These are phyloP conservation scores for Dorcoceras hygrometricum DNA, from an alignment of 257 asterid species.

Conservation along the genomic window DNA sequence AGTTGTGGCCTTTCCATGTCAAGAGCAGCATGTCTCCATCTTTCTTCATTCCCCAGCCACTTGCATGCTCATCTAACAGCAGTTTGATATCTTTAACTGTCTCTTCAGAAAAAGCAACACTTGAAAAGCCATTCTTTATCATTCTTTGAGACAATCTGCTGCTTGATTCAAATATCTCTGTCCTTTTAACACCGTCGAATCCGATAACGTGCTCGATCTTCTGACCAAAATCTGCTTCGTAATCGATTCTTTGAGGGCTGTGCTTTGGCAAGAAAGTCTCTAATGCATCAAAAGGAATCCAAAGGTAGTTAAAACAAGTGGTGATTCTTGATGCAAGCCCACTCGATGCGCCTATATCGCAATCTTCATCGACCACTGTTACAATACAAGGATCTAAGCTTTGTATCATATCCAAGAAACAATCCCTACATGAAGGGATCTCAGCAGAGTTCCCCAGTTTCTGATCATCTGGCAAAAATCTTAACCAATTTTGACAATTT, in stretches of 20 bases:
- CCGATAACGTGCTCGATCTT: constrained; percentile 71
- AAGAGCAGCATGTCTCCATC: constrained; percentile 65
- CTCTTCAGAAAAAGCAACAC: constrained; percentile 58
- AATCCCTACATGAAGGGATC: constrained; percentile 34
- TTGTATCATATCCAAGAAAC: constrained; percentile 39
- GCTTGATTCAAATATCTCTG: constrained; percentile 56
- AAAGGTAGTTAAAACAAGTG: constrained; percentile 63
- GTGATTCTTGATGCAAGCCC: constrained; percentile 50
- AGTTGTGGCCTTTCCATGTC: constrained; percentile 84
- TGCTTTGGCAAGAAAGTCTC: constrained; percentile 77
- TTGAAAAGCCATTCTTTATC: constrained; percentile 39
- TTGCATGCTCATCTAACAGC: constrained; percentile 69
- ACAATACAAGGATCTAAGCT: constrained; percentile 43
- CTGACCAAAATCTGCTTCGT: constrained; percentile 64
- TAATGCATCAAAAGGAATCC: constrained; percentile 78
- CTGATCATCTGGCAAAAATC: constrained; percentile 48
- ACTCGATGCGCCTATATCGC: constrained; percentile 38
- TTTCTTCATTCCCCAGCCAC: constrained; percentile 90
- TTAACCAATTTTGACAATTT: constrained; percentile 69
- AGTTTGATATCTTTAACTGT: constrained; percentile 51
- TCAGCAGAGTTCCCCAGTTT: background rate
- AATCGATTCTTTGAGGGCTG: constrained; percentile 53
- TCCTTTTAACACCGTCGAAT: constrained; percentile 50
- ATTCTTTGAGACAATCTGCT: constrained; percentile 45
- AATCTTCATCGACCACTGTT: constrained; percentile 65